A percentile compares a stretch with the other conserved stretches of the same genome.
Evolutionary conservation across 805 yeast species (phyloP).

Genomic region (Starmera amethionina): DNA sequence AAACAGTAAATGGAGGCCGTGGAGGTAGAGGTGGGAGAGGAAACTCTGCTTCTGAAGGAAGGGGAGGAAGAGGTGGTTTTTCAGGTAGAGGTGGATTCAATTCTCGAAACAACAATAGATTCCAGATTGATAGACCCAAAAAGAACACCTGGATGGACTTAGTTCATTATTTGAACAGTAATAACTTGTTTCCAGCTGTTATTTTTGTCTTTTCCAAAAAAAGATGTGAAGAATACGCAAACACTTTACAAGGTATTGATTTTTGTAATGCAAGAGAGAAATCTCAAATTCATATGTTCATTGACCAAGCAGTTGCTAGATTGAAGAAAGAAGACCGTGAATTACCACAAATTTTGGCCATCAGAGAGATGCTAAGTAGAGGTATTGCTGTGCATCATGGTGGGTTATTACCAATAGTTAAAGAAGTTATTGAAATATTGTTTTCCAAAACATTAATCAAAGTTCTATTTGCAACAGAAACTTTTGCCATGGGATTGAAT

Average conservation of each 20-base stretch:
- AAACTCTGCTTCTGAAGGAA: conserved; percentile 24
- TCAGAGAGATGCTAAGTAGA: conserved; percentile 73
- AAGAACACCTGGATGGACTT: conserved; percentile 71
- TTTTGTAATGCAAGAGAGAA: conserved; percentile 79
- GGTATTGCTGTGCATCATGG: conserved; percentile 97
- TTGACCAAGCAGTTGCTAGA: conserved; percentile 81
- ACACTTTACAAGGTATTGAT: conserved; percentile 60
- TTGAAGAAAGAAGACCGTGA: conserved; percentile 87
- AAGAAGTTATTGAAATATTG: conserved; percentile 85
- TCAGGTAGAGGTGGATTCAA: conserved; percentile 18
- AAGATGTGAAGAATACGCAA: conserved; percentile 89
- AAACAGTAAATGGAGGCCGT: conserved; percentile 37
- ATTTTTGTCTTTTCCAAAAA: conserved; percentile 90
- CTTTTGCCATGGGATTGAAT: conserved; percentile 97
- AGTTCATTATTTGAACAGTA: conserved; percentile 57
- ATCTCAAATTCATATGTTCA: conserved; percentile 87
- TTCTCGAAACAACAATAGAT: conserved; percentile 22
- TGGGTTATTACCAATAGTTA: conserved; percentile 85
- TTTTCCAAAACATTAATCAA: conserved; percentile 82
- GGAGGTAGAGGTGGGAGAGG: conserved; percentile 25
- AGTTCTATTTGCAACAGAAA: conserved; percentile 93
- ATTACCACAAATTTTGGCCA: conserved; percentile 79
- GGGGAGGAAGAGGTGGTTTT: conserved; percentile 22
- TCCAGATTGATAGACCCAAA: conserved; percentile 38
- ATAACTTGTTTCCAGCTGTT: conserved; percentile 81